A percentile compares a stretch with the other conserved stretches of the same genome.
Evolutionary conservation across 2,329 filamentous ascomycete species (phyloP).

Genomic region (Phaeoacremonium minimum): DNA sequence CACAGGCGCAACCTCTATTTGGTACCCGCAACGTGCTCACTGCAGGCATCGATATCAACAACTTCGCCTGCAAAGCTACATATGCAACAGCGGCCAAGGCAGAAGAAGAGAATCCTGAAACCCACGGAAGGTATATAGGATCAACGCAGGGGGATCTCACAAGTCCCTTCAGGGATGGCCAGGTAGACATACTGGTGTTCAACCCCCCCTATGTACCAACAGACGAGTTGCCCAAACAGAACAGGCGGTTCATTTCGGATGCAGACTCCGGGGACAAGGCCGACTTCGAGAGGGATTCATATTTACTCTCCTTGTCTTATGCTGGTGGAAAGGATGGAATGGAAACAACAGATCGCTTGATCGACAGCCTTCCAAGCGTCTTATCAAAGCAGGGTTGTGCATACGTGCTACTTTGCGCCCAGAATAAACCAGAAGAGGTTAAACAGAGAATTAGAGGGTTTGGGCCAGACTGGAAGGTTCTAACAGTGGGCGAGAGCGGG

Average conservation of each 20-base stretch:
- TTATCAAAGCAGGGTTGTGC: slow-evolving; percentile 70
- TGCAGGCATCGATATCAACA: slow-evolving; percentile 79
- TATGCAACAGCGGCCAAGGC: slow-evolving; percentile 59
- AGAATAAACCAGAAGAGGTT: slow-evolving; percentile 79
- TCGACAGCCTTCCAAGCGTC: slow-evolving; percentile 62
- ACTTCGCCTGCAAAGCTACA: slow-evolving; percentile 76
- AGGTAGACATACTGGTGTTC: slow-evolving; percentile 84
- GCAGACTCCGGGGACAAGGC: slow-evolving; percentile 22
- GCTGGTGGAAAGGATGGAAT: slow-evolving; percentile 88
- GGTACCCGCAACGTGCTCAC: slow-evolving; percentile 66
- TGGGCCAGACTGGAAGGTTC: slow-evolving; percentile 60
- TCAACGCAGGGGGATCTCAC: slow-evolving; percentile 68
- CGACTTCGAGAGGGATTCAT: slow-evolving; percentile 74
- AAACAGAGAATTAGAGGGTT: slow-evolving; percentile 57
- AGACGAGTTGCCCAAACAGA: slow-evolving; percentile 60
- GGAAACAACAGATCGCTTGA: slow-evolving; percentile 81
- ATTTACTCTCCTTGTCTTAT: slow-evolving; percentile 80
- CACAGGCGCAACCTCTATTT: slow-evolving; percentile 69
- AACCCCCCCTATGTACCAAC: slow-evolving; percentile 98
- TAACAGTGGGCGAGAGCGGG: slow-evolving; percentile 78
- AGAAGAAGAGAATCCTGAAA: slow-evolving; percentile 22
- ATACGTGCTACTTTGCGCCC: slow-evolving; percentile 84
- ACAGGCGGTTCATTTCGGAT: slow-evolving; percentile 16
- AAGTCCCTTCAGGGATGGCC: slow-evolving; percentile 49
- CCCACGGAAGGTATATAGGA: slow-evolving; percentile 54